These are phyloP conservation scores for Aspergillus uvarum DNA, from an alignment of 2,329 filamentous ascomycete genomes.

Conservation along the genomic window DNA sequence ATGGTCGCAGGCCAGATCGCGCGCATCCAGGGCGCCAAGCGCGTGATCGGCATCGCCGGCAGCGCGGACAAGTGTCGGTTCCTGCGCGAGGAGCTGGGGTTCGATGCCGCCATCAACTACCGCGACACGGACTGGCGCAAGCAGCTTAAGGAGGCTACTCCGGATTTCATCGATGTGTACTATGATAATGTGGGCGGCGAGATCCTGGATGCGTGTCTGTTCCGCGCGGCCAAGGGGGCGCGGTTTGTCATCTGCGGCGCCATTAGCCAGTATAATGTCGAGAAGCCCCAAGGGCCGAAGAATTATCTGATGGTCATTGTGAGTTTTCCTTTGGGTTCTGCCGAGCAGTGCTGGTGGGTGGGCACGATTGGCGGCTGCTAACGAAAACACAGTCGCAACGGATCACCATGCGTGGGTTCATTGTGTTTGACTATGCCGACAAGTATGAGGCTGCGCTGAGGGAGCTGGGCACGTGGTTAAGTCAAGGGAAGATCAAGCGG, in stretches of 20 bases:
- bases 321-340: slow-evolving; percentile 17
- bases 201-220: slow-evolving; percentile 65
- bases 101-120: slow-evolving; percentile 69
- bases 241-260: slow-evolving; percentile 70
- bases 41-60: slow-evolving; percentile 66
- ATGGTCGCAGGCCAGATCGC: slow-evolving; percentile 76
- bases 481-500: slow-evolving; percentile 69
- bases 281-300: slow-evolving; percentile 56
- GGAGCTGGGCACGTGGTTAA: slow-evolving; percentile 66
- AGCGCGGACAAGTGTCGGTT: slow-evolving; percentile 67
- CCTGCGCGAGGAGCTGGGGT: slow-evolving; percentile 63
- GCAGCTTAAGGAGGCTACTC: slow-evolving; percentile 61
- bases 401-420: slow-evolving; percentile 66
- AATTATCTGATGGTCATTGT: slow-evolving; percentile 46
- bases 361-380: slow-evolving; percentile 10
- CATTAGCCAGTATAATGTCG: slow-evolving; percentile 68
- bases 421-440: slow-evolving; percentile 66
- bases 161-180: slow-evolving; percentile 65
- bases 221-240: slow-evolving; percentile 60
- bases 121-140: slow-evolving; percentile 62
- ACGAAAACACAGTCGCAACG: slow-evolving; percentile 33
- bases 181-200: slow-evolving; percentile 75
- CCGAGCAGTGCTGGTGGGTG: no score
- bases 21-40: slow-evolving; percentile 65
- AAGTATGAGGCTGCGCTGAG: slow-evolving; percentile 59